Evolutionary conservation across 805 yeast species (phyloP).

Genomic region (Barnettozyma salicaria): DNA sequence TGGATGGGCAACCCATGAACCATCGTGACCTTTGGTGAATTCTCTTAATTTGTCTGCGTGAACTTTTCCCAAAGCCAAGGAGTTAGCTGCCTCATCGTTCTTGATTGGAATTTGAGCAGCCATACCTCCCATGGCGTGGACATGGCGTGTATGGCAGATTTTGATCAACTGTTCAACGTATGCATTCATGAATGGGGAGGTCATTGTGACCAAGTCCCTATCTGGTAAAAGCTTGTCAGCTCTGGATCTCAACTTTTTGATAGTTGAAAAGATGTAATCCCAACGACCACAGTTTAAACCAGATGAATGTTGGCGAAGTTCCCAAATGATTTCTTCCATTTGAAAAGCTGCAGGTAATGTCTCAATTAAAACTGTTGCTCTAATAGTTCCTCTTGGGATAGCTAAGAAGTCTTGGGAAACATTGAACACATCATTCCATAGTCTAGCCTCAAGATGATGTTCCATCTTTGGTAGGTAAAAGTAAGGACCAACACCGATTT

Average conservation of each 20-base stretch:
- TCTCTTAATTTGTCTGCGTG: slow-evolving; percentile 72
- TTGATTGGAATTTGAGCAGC: slow-evolving; percentile 84
- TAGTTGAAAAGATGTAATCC: slow-evolving; percentile 82
- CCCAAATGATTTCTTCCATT: slow-evolving; percentile 77
- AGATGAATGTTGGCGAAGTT: slow-evolving; percentile 69
- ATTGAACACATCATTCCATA: slow-evolving; percentile 78
- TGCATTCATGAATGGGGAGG: slow-evolving; percentile 74
- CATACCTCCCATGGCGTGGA: slow-evolving; percentile 89
- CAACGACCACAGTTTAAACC: slow-evolving; percentile 88
- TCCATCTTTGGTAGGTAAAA: slow-evolving; percentile 84
- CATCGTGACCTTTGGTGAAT: slow-evolving; percentile 74
- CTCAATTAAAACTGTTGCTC: slow-evolving; percentile 78
- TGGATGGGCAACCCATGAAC: slow-evolving; percentile 88
- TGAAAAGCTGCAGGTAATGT: slow-evolving; percentile 83
- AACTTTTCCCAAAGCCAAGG: slow-evolving; percentile 64
- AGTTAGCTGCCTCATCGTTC: slow-evolving; percentile 57
- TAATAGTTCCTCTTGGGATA: slow-evolving; percentile 68
- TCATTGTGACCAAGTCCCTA: slow-evolving; percentile 74
- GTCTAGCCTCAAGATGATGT: slow-evolving; percentile 73
- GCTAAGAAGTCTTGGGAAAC: slow-evolving; percentile 68
- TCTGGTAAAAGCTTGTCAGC: slow-evolving; percentile 66
- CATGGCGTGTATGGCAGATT: slow-evolving; percentile 71
- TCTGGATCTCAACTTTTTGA: slow-evolving; percentile 63
- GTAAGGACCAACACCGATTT: slow-evolving; percentile 72
- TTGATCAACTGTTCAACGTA: slow-evolving; percentile 70